Evolutionary conservation across 2,329 filamentous ascomycete genomes (phyloP).

Genomic region (Ascochyta lentis): DNA sequence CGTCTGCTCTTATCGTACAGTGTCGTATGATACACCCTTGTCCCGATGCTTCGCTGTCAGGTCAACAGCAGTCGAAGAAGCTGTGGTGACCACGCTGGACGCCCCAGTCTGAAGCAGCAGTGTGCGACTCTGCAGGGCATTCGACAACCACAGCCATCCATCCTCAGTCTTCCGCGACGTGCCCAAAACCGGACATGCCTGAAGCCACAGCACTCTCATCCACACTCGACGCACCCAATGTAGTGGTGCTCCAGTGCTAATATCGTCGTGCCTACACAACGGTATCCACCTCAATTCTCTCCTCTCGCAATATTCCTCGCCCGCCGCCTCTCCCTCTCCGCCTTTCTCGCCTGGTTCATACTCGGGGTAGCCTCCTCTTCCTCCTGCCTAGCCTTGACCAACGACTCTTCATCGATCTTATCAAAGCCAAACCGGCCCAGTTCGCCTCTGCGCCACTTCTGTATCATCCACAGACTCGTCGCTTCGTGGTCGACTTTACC

Average conservation of each 20-base stretch:
- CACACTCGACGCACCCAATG: no score
- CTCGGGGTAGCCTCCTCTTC: constrained; percentile 61
- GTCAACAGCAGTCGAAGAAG: no score
- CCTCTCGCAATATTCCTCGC: constrained; percentile 35
- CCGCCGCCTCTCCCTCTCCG: constrained; percentile 62
- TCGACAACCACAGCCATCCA: no score
- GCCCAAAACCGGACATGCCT: no score
- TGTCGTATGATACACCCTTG: background rate
- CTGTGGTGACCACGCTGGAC: no score
- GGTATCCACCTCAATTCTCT: constrained; percentile 8
- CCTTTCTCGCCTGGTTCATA: constrained; percentile 72
- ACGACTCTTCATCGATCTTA: constrained; percentile 67
- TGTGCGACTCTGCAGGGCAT: no score
- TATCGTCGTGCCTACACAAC: no score
- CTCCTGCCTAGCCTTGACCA: constrained; percentile 60
- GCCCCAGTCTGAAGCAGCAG: no score
- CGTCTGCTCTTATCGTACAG: background rate
- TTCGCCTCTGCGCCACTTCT: constrained; percentile 79
- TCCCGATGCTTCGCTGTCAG: no score
- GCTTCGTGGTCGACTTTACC: constrained; percentile 73
- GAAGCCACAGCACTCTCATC: no score
- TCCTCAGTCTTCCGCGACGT: no score
- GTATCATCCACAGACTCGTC: constrained; percentile 79
- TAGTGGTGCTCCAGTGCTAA: no score
- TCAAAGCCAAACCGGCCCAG: constrained; percentile 83